Evolutionary conservation across 2,329 filamentous ascomycete genomes (phyloP).

Genomic region (Clonostachys solani): DNA sequence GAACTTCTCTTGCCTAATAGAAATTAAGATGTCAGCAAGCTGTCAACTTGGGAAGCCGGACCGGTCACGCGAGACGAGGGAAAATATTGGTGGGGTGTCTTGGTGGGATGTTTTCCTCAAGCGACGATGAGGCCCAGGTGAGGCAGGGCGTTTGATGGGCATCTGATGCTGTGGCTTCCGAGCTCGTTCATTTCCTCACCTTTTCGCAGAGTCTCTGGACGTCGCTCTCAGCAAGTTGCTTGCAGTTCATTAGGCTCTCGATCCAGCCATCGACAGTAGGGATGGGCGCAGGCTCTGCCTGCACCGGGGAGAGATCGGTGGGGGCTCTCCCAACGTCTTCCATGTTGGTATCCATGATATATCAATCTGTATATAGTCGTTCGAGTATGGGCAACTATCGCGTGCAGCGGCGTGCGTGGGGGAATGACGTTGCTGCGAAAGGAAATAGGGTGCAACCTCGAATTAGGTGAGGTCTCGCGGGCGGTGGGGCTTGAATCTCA

Average conservation of each 20-base stretch:
- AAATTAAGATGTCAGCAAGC: too few relatives aligned
- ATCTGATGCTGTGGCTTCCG: too few relatives aligned
- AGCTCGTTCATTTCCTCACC: slow-evolving; percentile 45
- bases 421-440: slow-evolving; percentile 15
- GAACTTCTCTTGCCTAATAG: slow-evolving; percentile 83
- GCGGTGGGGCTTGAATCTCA: slow-evolving; percentile 1
- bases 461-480: neutral
- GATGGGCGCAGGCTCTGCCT: slow-evolving; percentile 80
- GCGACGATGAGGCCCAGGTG: too few relatives aligned
- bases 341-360: slow-evolving; percentile 93
- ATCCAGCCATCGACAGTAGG: slow-evolving; percentile 97
- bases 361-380: neutral
- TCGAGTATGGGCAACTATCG: too few relatives aligned
- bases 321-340: slow-evolving; percentile 91
- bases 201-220: slow-evolving; percentile 97
- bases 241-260: slow-evolving; percentile 96
- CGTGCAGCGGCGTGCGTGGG: slow-evolving; percentile 2
- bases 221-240: slow-evolving; percentile 91
- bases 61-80: too few relatives aligned
- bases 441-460: neutral
- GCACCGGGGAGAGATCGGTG: slow-evolving; percentile 68
- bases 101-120: too few relatives aligned
- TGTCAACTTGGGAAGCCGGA: too few relatives aligned
- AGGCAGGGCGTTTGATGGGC: too few relatives aligned
- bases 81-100: too few relatives aligned